phyloP scores from a whole-genome alignment of 2,329 filamentous ascomycete genomes.

The Exserohilum turcica region DNA sequence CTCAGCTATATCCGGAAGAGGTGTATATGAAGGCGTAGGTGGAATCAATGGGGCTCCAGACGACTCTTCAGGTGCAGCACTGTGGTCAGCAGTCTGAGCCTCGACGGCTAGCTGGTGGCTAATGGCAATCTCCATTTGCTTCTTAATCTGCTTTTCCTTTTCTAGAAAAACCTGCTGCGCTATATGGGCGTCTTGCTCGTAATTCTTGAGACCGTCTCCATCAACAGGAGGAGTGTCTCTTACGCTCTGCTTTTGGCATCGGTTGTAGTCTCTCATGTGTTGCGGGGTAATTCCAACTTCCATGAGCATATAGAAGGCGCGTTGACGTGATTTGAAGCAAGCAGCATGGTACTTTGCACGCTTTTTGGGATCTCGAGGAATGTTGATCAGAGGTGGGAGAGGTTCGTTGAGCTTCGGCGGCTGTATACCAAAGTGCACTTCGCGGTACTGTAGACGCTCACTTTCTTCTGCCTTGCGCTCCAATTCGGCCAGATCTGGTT shows the following conservation, averaged over 20 bases:
- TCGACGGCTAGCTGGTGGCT: conserved; percentile 34
- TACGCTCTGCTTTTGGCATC: conserved; percentile 26
- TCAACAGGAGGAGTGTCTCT: conserved; percentile 27
- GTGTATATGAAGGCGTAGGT: conserved; percentile 19
- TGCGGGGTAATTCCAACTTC: conserved; percentile 36
- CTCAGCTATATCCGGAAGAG: conserved; percentile 9
- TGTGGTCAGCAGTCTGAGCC: conserved; percentile 25
- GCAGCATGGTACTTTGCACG: conserved; percentile 36
- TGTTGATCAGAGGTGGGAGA: conserved; percentile 39
- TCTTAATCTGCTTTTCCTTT: conserved; percentile 23
- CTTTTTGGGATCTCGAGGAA: conserved; percentile 30
- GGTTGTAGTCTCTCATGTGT: conserved; percentile 38
- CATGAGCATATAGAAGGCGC: conserved; percentile 36
- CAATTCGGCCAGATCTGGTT: conserved; percentile 31
- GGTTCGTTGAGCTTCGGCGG: conserved; percentile 30
- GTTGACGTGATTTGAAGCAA: conserved; percentile 41
- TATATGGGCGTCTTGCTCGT: conserved; percentile 30
- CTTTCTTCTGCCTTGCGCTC: conserved; percentile 33
- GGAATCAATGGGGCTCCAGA: conserved; percentile 35
- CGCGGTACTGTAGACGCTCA: conserved; percentile 40
- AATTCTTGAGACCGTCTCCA: conserved; percentile 30
- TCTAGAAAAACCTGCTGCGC: conserved; percentile 24
- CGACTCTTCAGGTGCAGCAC: conserved; percentile 8
- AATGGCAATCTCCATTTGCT: conserved; percentile 36
- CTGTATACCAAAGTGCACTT: conserved; percentile 40